Conservation (phyloP, 2,329 filamentous ascomycete genomes). For the Pseudocercospora pini-densiflorae region DNA sequence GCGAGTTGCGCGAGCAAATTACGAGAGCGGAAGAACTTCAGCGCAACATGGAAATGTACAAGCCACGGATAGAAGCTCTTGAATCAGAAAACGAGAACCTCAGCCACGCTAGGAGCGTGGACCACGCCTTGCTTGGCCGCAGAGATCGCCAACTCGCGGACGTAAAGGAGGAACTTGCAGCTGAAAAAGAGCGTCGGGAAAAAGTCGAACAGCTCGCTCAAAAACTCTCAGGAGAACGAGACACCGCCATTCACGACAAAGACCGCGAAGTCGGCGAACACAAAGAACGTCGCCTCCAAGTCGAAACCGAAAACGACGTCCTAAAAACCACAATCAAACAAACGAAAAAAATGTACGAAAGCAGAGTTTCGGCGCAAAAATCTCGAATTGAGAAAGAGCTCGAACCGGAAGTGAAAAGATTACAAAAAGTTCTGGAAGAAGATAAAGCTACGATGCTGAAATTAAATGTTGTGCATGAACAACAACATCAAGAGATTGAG, state of each 20-base stretch:
- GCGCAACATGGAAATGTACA: slow-evolving; percentile 67
- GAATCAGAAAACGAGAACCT: slow-evolving; percentile 71
- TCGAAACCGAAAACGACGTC: slow-evolving; percentile 66
- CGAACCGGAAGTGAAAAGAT: slow-evolving; percentile 55
- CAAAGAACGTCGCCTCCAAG: slow-evolving; percentile 52
- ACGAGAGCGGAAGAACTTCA: slow-evolving; percentile 69
- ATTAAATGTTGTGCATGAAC: slow-evolving; percentile 71
- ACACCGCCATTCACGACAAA: slow-evolving; percentile 63
- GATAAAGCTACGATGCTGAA: slow-evolving; percentile 68
- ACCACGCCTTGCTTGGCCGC: slow-evolving; percentile 70
- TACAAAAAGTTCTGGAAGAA: slow-evolving; percentile 60
- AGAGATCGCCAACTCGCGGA: slow-evolving; percentile 77
- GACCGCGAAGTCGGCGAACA: slow-evolving; percentile 66
- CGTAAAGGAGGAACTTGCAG: slow-evolving; percentile 65
- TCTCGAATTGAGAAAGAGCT: slow-evolving; percentile 37
- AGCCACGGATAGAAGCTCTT: slow-evolving; percentile 73
- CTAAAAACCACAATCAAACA: slow-evolving; percentile 74
- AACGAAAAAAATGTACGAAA: slow-evolving; percentile 67
- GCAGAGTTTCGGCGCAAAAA: slow-evolving; percentile 39
- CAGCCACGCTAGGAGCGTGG: slow-evolving; percentile 71
- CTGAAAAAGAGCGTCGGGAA: slow-evolving; percentile 65
- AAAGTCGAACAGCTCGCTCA: slow-evolving; percentile 65
- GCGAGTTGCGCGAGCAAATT: slow-evolving; percentile 59
- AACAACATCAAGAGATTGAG: slow-evolving; percentile 71
- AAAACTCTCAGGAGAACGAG: slow-evolving; percentile 66